These are phyloP conservation scores for Paecilomyces variotii DNA, from an alignment of 2,329 filamentous ascomycete species.

Conservation along the genomic window DNA sequence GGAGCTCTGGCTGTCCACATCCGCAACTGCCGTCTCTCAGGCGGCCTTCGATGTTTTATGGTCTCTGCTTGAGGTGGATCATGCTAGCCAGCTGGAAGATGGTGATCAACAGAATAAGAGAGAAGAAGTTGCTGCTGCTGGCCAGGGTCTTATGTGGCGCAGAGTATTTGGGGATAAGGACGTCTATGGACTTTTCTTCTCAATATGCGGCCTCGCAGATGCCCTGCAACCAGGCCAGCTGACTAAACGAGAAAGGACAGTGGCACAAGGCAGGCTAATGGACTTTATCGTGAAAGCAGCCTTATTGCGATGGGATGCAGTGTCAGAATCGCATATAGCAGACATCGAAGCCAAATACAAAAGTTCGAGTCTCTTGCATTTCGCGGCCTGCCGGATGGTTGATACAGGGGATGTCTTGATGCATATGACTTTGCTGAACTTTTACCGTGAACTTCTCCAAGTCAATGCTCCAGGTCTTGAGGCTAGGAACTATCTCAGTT, in stretches of 20 bases:
- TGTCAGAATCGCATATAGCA: constrained; percentile 43
- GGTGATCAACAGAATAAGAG: constrained; percentile 12
- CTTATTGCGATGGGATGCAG: constrained; percentile 46
- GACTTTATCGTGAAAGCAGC: constrained; percentile 49
- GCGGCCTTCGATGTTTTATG: constrained; percentile 46
- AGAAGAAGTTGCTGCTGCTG: constrained; percentile 17
- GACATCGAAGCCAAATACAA: constrained; percentile 42
- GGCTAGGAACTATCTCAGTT: constrained; percentile 20
- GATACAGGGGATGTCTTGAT: constrained; percentile 52
- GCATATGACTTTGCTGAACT: constrained; percentile 52
- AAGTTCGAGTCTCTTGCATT: constrained; percentile 45
- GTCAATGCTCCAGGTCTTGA: constrained; percentile 31
- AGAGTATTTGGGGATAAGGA: constrained; percentile 54
- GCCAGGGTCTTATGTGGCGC: constrained; percentile 53
- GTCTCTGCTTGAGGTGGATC: constrained; percentile 45
- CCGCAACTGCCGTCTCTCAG: constrained; percentile 48
- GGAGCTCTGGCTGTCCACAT: constrained; percentile 50
- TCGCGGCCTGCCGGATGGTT: constrained; percentile 48
- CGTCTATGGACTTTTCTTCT: constrained; percentile 50
- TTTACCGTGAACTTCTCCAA: constrained; percentile 47
- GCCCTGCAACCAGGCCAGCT: constrained; percentile 29
- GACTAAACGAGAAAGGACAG: constrained; percentile 46
- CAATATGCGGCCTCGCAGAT: constrained; percentile 41
- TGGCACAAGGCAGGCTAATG: constrained; percentile 54
- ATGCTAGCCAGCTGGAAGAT: constrained; percentile 24